Conservation (phyloP, 2,329 filamentous ascomycete species). For the Thermothelomyces thermophilus region DNA sequence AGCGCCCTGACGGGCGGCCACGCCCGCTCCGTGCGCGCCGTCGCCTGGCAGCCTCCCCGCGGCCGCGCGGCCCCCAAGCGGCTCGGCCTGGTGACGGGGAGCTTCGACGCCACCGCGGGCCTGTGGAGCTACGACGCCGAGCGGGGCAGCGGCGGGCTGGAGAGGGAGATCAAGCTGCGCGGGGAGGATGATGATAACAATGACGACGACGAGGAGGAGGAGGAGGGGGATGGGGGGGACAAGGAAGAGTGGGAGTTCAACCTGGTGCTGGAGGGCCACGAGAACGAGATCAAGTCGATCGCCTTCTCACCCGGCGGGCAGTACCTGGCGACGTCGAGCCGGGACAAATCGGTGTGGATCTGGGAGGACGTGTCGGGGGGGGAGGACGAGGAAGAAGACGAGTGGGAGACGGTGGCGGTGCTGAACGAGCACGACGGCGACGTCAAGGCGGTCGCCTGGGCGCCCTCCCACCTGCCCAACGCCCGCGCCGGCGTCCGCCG, state of each 20-base stretch:
- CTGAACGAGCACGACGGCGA: conserved; percentile 92
- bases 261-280: conserved; percentile 88
- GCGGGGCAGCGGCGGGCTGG: neutral
- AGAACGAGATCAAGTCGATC: conserved; percentile 83
- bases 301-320: conserved; percentile 67
- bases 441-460: conserved; percentile 92
- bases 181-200: conserved; percentile 6
- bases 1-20: conserved; percentile 80
- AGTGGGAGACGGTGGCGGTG: conserved; percentile 94
- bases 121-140: conserved; percentile 64
- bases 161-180: conserved; percentile 15
- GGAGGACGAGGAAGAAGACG: conserved; percentile 87
- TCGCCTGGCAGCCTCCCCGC: conserved; percentile 77
- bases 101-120: conserved; percentile 88
- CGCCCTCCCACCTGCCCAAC: conserved; percentile 55
- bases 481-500: conserved; percentile 28
- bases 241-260: conserved; percentile 89
- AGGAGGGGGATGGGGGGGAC: conserved; percentile 46
- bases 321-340: conserved; percentile 79
- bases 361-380: conserved; percentile 79
- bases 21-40: conserved; percentile 77
- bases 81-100: conserved; percentile 81
- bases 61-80: conserved; percentile 37
- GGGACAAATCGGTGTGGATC: conserved; percentile 95
- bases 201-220: conserved; percentile 21